phyloP scores from a whole-genome alignment of 108 stramenopile species.

The Nannochloropsis gaditana region DNA sequence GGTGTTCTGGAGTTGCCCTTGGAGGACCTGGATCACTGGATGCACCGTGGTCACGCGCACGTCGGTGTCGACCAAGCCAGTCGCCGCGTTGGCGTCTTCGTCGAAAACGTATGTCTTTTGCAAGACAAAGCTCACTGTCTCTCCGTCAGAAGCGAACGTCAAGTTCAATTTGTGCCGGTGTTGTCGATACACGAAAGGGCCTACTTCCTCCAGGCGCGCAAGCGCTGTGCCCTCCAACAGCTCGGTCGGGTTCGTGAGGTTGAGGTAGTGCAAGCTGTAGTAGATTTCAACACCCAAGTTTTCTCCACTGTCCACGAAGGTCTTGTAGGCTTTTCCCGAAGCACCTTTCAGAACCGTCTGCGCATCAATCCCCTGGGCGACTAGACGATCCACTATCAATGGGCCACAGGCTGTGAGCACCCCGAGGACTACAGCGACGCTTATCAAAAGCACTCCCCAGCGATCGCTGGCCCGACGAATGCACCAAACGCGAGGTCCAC shows the following conservation, averaged over 20 bases:
- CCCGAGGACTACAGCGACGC: neutral
- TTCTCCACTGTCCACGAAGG: conserved; percentile 9
- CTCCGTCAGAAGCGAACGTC: neutral
- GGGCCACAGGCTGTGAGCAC: neutral
- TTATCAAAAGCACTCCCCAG: neutral
- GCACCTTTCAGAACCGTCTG: conserved; percentile 3
- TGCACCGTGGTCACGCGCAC: neutral
- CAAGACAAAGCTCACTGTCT: neutral
- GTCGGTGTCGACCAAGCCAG: neutral
- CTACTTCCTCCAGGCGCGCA: neutral
- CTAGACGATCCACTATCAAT: neutral
- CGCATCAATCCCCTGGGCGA: neutral
- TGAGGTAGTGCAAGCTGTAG: neutral
- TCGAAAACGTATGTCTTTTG: neutral
- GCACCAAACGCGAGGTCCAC: neutral
- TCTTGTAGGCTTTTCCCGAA: neutral
- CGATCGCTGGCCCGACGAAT: conserved; percentile 5
- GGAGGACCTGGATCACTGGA: conserved; percentile 2
- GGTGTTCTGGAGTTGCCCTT: conserved; percentile 1
- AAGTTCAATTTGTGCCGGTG: neutral
- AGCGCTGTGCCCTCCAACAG: neutral
- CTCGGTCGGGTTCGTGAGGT: conserved; percentile 9
- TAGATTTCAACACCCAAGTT: neutral
- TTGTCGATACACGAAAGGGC: neutral
- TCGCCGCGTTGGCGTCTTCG: neutral